Evolutionary conservation across 2,329 filamentous ascomycete species (phyloP), one percentile per base, ranked within the genome.

Genomic region (Fusarium nurragi): DNA sequence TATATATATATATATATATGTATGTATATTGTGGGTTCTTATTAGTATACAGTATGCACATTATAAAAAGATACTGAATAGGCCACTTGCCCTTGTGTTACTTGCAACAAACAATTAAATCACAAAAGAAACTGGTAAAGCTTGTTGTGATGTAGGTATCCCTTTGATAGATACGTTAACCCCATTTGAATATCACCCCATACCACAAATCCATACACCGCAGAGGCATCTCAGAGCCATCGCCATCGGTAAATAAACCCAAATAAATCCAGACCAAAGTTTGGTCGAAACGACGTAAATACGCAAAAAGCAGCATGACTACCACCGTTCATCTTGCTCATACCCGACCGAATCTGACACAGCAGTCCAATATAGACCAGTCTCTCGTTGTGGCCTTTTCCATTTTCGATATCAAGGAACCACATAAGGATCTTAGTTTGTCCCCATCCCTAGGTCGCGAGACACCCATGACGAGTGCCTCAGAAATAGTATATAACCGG

Each of bases 271-370:
- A 48, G 64, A 37, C 62, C 50, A 45, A 19, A 37, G 32, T 41
- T 46, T 52, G 61, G 36, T 44, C 53, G 47, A 46, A 62, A 46
- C 50, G 32, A 63, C 51, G 26, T 50, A 53, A 65, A 40, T 51
- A 53, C 61, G 62, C 51, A 62, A 63, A 63, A 61, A 44, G 22
- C 32, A 40, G 50, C 46, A 52, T 55, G 26, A 64, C 19, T 46
- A 41, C 18, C 50, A 36, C 46, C 28, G 19, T 40, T 41, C 55
- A 12, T 50, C 56, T 46, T 57, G 39, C 39, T 50, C 52, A 50
- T 64, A 49, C 28, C 41, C 25, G 43, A 37, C 41, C 25, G 43
- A 37, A 44, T 37, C 36, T 25, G 38, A 34, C 26, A 54, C 7
- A 34, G 43, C 48, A 45, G 16, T 48, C 55, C 49, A 55, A 34